phyloP scores from a whole-genome alignment of 2,329 filamentous ascomycete species.

The Lachnellula arida region DNA sequence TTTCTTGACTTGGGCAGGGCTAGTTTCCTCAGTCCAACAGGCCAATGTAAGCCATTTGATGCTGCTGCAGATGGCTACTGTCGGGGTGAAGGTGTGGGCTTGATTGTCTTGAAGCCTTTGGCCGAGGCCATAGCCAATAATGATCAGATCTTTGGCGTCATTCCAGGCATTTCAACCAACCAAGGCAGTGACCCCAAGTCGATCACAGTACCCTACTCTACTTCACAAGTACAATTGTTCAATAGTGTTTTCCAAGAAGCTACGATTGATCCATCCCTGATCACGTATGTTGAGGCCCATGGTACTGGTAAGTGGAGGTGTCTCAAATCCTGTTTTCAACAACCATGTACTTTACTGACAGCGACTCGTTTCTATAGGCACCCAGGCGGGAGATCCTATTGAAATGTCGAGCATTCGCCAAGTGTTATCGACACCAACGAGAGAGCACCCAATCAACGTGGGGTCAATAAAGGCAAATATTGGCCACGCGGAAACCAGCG shows the following conservation, averaged over 20 bases:
- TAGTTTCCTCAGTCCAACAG: neutral
- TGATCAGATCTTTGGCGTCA: neutral
- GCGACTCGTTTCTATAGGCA: neutral
- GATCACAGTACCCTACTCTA: neutral
- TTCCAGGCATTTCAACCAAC: neutral
- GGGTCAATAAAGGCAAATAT: neutral
- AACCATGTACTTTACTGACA: too few species aligned
- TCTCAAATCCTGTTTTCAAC: too few species aligned
- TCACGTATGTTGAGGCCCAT: conserved; percentile 9
- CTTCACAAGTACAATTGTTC: neutral
- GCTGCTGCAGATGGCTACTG: neutral
- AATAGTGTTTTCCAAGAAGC: neutral
- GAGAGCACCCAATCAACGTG: neutral
- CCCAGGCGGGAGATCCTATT: conserved; percentile 10
- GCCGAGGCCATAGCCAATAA: neutral
- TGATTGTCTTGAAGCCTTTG: neutral
- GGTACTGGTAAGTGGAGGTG: conserved; percentile 4
- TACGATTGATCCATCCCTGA: neutral
- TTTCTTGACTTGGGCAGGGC: neutral
- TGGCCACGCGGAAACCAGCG: neutral
- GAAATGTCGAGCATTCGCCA: neutral
- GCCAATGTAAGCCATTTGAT: neutral
- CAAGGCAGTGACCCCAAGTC: neutral
- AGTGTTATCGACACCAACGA: neutral
- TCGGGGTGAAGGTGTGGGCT: neutral